phyloP scores from a whole-genome alignment of 257 asterid genomes.

The Salvia hispanica region DNA sequence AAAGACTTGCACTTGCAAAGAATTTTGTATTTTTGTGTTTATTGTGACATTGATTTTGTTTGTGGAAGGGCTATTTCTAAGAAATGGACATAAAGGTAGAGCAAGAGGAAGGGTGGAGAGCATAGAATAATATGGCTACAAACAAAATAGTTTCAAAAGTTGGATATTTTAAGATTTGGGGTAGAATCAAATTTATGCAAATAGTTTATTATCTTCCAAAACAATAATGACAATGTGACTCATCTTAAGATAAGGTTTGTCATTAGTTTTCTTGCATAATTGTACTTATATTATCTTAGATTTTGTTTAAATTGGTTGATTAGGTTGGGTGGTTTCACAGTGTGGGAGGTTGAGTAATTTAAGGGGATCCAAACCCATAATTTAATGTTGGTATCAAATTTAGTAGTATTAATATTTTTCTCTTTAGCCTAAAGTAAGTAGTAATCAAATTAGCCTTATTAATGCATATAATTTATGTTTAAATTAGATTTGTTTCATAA shows the following conservation, averaged over 20 bases:
- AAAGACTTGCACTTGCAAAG: neutral
- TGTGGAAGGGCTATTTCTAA: neutral
- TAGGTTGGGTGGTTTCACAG: neutral
- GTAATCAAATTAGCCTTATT: too few species aligned
- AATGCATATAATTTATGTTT: too few species aligned
- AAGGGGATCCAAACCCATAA: too few species aligned
- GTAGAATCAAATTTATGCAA: neutral
- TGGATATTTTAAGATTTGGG: slow-evolving; percentile 12
- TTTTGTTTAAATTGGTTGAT: neutral
- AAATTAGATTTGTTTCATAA: too few species aligned
- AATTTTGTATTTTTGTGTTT: slow-evolving; percentile 19
- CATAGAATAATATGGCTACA: neutral
- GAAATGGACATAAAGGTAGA: slow-evolving; percentile 24
- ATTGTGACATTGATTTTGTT: slow-evolving; percentile 16
- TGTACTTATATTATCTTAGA: neutral
- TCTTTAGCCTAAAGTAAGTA: too few species aligned
- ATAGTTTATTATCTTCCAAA: slow-evolving; percentile 23
- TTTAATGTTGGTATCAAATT: neutral
- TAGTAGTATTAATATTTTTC: neutral
- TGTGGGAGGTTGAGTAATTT: neutral
- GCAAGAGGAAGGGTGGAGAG: slow-evolving; percentile 15
- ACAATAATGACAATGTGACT: slow-evolving; percentile 25
- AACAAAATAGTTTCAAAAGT: slow-evolving; percentile 25
- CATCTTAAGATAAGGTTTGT: slow-evolving; percentile 28
- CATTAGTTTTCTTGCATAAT: slow-evolving; percentile 14